Evolutionary conservation across 176 grass and related monocot genomes (phyloP).

Genomic region (Typha latifolia): DNA sequence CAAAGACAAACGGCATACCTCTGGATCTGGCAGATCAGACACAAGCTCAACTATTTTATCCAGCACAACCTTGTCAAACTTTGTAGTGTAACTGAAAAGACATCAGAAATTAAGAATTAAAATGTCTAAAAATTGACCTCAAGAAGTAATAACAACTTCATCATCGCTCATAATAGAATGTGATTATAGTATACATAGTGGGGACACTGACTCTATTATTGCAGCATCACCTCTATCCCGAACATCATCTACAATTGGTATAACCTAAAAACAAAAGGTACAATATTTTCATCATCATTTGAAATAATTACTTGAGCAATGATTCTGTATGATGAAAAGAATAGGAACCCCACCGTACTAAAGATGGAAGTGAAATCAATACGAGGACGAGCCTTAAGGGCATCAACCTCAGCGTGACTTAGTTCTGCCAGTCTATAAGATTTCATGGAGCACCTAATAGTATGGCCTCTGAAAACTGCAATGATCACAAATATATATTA

Average conservation of each 20-base stretch:
- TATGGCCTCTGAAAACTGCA: slow-evolving; percentile 28
- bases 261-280: slow-evolving; percentile 43
- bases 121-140: neutral
- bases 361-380: slow-evolving; percentile 97
- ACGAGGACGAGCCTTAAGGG: slow-evolving; percentile 77
- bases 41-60: slow-evolving; percentile 51
- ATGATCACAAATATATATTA: neutral
- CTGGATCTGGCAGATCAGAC: slow-evolving; percentile 48
- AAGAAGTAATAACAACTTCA: neutral
- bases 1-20: slow-evolving; percentile 29
- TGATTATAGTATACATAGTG: neutral
- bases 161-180: neutral
- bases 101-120: neutral
- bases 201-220: slow-evolving; percentile 54
- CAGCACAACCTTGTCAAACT: slow-evolving; percentile 78
- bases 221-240: slow-evolving; percentile 66
- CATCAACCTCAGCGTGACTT: slow-evolving; percentile 46
- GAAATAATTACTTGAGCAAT: neutral
- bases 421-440: slow-evolving; percentile 76
- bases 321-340: neutral
- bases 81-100: slow-evolving; percentile 59
- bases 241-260: slow-evolving; percentile 89
- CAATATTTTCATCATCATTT: neutral
- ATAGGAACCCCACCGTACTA: slow-evolving; percentile 39
- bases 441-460: slow-evolving; percentile 56